phyloP scores from a whole-genome alignment of 73 alveolate species.

The Paramecium octaurelia region DNA sequence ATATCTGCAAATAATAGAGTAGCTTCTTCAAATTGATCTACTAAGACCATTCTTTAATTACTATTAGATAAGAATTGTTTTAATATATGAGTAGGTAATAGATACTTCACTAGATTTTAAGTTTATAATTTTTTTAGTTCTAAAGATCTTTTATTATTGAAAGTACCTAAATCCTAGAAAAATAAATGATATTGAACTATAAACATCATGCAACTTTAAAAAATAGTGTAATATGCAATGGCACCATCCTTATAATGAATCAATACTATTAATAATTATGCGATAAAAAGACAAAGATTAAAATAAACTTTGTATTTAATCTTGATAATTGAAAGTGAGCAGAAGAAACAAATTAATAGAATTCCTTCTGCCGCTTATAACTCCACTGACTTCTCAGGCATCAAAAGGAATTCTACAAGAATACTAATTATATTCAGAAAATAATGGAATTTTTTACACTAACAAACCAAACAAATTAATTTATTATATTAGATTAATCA shows the following conservation, averaged over 20 bases:
- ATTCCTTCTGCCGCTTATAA: slow-evolving; percentile 42
- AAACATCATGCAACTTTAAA: background rate
- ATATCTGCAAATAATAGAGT: slow-evolving; percentile 89
- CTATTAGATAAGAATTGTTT: slow-evolving; percentile 63
- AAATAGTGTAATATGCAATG: background rate
- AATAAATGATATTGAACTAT: background rate
- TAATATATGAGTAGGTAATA: slow-evolving; percentile 53
- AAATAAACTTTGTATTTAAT: background rate
- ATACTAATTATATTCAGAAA: background rate
- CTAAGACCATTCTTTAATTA: slow-evolving; percentile 75
- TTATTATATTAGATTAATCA: too few relatives aligned
- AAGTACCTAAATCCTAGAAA: slow-evolving; percentile 10
- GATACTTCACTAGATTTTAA: slow-evolving; percentile 24
- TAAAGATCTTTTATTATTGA: slow-evolving; percentile 34
- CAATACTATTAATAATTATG: background rate
- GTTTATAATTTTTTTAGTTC: slow-evolving; percentile 7
- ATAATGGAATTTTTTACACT: too few relatives aligned
- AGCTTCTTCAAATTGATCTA: slow-evolving; percentile 77
- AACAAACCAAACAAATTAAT: too few relatives aligned
- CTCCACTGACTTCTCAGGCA: background rate
- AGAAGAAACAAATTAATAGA: slow-evolving; percentile 29
- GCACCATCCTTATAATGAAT: background rate
- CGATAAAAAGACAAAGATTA: background rate
- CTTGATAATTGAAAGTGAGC: background rate
- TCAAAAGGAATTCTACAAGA: background rate